phyloP scores from a whole-genome alignment of 2,329 filamentous ascomycete species.

The Diaporthe caulivora region DNA sequence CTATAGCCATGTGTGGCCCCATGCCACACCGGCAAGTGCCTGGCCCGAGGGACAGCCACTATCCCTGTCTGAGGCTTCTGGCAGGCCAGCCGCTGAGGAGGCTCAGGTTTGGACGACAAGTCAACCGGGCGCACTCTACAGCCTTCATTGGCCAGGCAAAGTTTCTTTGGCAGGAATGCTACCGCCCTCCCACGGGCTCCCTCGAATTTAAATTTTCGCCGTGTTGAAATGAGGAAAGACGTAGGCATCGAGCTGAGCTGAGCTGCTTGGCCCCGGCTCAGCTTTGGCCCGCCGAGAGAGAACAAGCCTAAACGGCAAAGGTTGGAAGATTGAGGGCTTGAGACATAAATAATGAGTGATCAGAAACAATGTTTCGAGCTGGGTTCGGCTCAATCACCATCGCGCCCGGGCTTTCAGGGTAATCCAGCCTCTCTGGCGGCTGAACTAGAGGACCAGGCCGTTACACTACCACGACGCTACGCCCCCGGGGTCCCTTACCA shows the following conservation, averaged over 20 bases:
- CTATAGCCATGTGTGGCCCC: conserved; percentile 3
- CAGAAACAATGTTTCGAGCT: conserved; percentile 22
- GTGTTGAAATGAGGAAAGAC: not conserved
- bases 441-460: conserved; percentile 29
- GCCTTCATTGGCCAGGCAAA: conserved; percentile 14
- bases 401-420: not conserved
- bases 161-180: not conserved
- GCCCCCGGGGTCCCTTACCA: conserved; percentile 31
- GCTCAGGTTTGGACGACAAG: not conserved
- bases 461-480: conserved; percentile 24
- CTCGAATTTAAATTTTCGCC: not conserved
- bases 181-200: not conserved
- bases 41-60: not conserved
- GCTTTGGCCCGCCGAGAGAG: not conserved
- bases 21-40: conserved; percentile 8
- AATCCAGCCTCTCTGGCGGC: not conserved
- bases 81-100: not conserved
- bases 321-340: not conserved
- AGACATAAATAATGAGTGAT: conserved; percentile 13
- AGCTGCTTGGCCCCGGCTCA: not conserved
- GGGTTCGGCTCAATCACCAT: not conserved
- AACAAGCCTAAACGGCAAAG: not conserved
- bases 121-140: not conserved
- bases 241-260: conserved; percentile 6
- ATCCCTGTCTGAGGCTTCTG: conserved; percentile 9